Base-by-base conservation (phyloP, 2,329 filamentous ascomycete genomes). In the Pyrenophora tritici-repentis region DNA sequence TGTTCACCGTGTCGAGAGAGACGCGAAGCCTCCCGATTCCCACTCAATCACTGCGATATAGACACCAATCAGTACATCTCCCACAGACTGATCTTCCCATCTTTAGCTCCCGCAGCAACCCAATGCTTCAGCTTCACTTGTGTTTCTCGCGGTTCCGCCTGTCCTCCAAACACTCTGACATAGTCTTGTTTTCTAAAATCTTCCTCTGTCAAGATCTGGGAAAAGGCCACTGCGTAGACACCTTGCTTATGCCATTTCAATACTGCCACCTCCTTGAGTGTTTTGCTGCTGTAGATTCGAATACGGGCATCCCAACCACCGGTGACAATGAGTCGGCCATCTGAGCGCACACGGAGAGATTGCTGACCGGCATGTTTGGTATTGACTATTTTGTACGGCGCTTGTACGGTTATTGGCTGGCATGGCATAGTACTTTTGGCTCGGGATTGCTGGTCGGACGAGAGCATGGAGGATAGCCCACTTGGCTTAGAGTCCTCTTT, bases 1-100 rank as follows among this genome's bases (percentile, higher is more conserved):
- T 7, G 24, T 26, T 26, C 24, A 26, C 24, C 24, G 6, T 26
- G 24, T 26, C 24, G 8, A 26, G 24, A 26, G 17, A 45, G 14
- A 45, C 22, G 14, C 24, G 24, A 7, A 26, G 18, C 3, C 18
- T 3, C 5, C 18, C 5, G 24, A 26, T 6, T 3, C 24, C 24
- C 24, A 26, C 24, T 26, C 6, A 6, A 26, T 29, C 26, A 29
- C 7, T 29, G 9, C 9, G 9, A 29, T 13, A 10, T 29, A 10
- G 9, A 2, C 9, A 4, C 5, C 10, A 29, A 9, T 29, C 56
- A 81, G 50, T 94, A 99, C 51, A 97, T 86, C 76, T 97, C 90
- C 94, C 94, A 99, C 61, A 99, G 77, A 68, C 91, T 96, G 56
- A 97, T 85, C 72, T 95, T 96, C 14, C 93, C 94, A 76, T 97